A percentile compares a stretch with the other conserved stretches of the same genome.
Conservation (phyloP, 371 early-diverging fungal genomes). For the Mortierella sp. region DNA sequence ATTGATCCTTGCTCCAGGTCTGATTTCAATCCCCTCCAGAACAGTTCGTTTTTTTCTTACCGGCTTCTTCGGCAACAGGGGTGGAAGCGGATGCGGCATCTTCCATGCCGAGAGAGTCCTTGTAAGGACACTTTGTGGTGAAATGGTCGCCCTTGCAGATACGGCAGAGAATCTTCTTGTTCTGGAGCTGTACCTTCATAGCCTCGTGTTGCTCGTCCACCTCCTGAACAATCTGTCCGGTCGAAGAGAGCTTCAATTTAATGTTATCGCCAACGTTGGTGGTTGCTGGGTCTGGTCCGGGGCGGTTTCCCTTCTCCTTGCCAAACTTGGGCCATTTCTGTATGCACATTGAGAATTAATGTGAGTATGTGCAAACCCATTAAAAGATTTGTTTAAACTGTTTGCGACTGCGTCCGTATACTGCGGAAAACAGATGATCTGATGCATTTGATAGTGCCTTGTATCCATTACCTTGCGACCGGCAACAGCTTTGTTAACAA, state of each 20-base stretch:
- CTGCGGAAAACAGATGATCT: background rate
- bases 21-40: background rate
- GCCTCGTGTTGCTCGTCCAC: constrained; percentile 70
- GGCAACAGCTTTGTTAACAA: constrained; percentile 92
- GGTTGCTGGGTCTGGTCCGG: constrained; percentile 91
- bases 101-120: constrained; percentile 86
- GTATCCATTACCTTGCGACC: constrained; percentile 75
- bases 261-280: constrained; percentile 93
- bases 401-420: background rate
- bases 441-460: background rate
- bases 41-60: constrained; percentile 33
- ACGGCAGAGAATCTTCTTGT: constrained; percentile 94
- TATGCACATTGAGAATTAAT: background rate
- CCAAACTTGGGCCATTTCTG: constrained; percentile 88
- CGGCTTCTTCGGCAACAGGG: constrained; percentile 33
- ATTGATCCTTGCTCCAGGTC: background rate
- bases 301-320: constrained; percentile 75
- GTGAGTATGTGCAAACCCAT: background rate
- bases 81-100: constrained; percentile 36
- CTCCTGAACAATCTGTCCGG: constrained; percentile 61
- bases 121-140: constrained; percentile 97
- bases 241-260: constrained; percentile 85
- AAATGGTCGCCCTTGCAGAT: constrained; percentile 97
- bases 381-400: constrained; percentile 25
- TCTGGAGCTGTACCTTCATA: constrained; percentile 63